Conservation (phyloP, 257 asterid species). For the Solanum ossicruentum region DNA sequence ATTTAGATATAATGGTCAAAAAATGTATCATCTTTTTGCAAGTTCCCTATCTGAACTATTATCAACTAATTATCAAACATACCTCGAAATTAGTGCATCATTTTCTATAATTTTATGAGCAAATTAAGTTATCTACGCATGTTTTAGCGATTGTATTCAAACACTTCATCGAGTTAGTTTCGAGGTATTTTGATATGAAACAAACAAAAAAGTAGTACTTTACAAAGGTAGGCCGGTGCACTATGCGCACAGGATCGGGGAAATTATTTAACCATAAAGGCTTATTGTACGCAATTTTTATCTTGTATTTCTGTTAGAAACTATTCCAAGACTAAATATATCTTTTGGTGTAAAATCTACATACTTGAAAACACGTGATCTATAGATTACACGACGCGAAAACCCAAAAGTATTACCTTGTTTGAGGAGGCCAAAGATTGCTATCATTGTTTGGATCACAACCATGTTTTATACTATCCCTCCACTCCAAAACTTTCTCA, state of each 20-base stretch:
- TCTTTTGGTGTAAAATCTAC: no score
- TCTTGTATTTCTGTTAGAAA: no score
- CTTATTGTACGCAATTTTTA: no score
- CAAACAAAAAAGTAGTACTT: no score
- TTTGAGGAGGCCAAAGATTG: neutral
- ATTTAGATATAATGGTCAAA: neutral
- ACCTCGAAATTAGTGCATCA: neutral
- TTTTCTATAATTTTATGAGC: no score
- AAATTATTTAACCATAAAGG: no score
- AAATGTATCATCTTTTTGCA: neutral
- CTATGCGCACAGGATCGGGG: no score
- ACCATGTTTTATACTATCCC: slow-evolving; percentile 30
- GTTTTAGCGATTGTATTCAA: neutral
- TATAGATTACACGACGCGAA: neutral
- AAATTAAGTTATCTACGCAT: neutral
- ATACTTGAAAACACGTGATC: neutral
- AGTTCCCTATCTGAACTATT: accelerated
- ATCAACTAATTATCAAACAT: neutral
- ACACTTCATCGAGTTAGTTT: no score
- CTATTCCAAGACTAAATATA: no score
- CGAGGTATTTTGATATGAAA: no score
- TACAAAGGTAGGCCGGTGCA: no score
- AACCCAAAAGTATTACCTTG: neutral
- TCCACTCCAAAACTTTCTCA: slow-evolving; percentile 42
- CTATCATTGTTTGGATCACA: slow-evolving; percentile 6